Base-by-base conservation (phyloP, 768 basidiomycete species). In the Mycena leptocephala region DNA sequence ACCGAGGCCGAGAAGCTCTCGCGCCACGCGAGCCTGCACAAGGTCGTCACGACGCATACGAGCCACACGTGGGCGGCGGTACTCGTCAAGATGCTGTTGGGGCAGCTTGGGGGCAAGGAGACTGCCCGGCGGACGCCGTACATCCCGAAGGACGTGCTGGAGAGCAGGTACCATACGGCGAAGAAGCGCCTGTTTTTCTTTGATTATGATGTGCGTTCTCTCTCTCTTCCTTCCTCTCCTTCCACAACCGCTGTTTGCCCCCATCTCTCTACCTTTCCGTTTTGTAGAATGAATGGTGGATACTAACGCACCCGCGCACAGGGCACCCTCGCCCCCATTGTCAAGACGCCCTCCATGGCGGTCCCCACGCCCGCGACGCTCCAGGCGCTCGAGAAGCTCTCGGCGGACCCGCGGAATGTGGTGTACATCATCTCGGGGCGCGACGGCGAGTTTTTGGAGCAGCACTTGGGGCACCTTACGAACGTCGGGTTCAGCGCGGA, bases 371-470 rank as follows among this genome's bases (percentile, higher is more conserved):
- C 89, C 8, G 88, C 89, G 24, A 94, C 97, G 4, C 90, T 97
- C 53, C 87, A 89, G 65, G 95, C 95, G 0, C 93, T 99, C 72
- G 85, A 90, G 67, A 87, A 88, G 72, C 90, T 99, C 41, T 86
- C 94, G 1, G 86, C 87, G 20, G 97, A 99, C 84, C 96, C 97
- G 28, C 89, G 89, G 81, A 99, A 99, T 85, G 79, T 98, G 53
- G 97, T 99, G 68, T 99, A 97, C 87, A 97, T 99, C 84, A 98
- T 99, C 83, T 98, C 97, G 0, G 98, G 98, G 1, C 96, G 98
- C 33, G 98, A 99, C 83, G 93, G 94, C 64, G 95, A 87, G 65
- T 99, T 99, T 91, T 88, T 99, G 20, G 95, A 97, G 82, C 90
- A 94, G 80, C 97, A 99, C 81, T 90, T 99, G 26, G 98, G 97